Evolutionary conservation across 192 early-diverging fungal genomes (phyloP), one percentile per base, ranked within the genome.

Genomic region (Physocladia obscura): DNA sequence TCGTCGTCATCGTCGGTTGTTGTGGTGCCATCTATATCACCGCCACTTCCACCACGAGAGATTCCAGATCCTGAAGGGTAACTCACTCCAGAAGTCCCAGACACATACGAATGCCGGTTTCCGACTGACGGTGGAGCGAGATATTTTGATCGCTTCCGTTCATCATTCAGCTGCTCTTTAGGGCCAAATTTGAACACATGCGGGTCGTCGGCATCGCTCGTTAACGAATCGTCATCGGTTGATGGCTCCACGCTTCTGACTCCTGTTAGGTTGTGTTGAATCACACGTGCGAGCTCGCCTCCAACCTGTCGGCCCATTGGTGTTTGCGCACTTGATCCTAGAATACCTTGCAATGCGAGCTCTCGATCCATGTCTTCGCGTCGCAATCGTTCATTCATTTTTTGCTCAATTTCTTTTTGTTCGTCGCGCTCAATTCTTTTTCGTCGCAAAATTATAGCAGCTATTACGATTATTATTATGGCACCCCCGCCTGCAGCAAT

Each of bases 81-180:
- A 17, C 26, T 56, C 26, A 68, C 22, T 44, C 65, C 65, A n/a
- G n/a, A n/a, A n/a, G n/a, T n/a, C n/a, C n/a, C n/a, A n/a, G n/a
- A n/a, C n/a, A n/a, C n/a, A 26, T 55, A 55, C 3, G 52, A 55
- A 17, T 55, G 22, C 19, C 52, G 52, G 44, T 47, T 47, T n/a
- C 44, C 44, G 8, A n/a, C n/a, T 47, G 8, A 8, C n/a, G n/a
- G n/a, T n/a, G n/a, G n/a, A n/a, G n/a, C n/a, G n/a, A n/a, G n/a
- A n/a, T n/a, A n/a, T n/a, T n/a, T n/a, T n/a, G n/a, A n/a, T n/a
- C n/a, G n/a, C n/a, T n/a, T n/a, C n/a, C n/a, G n/a, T n/a, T n/a
- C 52, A 56, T 68, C 65, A 11, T 68, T 68, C 31, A 68, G n/a
- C 30, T n/a, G 26, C 6, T 56, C 65, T 38, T 56, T 54, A 6